Evolutionary conservation across 106 monocot species (phyloP), one percentile per base, ranked within the genome.

Genomic region (Triglochin maritima): DNA sequence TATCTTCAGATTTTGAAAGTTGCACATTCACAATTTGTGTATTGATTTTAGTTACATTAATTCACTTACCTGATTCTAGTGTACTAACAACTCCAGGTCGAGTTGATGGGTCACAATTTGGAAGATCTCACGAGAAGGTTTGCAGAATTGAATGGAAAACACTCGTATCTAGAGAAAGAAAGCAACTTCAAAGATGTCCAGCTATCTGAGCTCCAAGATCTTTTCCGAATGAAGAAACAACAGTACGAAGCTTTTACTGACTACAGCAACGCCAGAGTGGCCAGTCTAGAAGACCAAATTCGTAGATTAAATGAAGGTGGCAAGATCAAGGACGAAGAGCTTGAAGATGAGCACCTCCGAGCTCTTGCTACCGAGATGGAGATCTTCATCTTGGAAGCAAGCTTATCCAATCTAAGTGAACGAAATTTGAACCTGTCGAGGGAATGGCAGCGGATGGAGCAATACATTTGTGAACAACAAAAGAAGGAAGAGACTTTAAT

Each of bases 361-460:
- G 9, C 66, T 13, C 50, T 92, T 29, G 60, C 74, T 75, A 63
- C 65, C 46, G 60, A 79, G 45, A 64, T 86, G 44, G 80, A 80
- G 53, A 72, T 53, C 50, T 79, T 86, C 52, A 73, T 98, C 47
- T 70, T 89, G 62, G 78, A 81, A 49, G 76, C 67, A 64, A 63
- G 70, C 72, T 62, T 86, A 45, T 56, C 42, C 79, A 85, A 98
- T 57, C 58, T 82, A 67, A 77, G 73, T 50, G 84, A 82, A 11
- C 73, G 54, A n/a, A 78, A 81, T 67, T 58, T 73, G 56, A 82
- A 65, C 44, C 71, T 77, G 48, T 65, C 45, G 74, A 94, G 71
- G 56, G 69, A 49, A 41, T 79, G 49, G 56, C 81, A 64, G 80
- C 65, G n/a, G 48, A 70, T 88, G 66, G 71, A 84, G 50, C 50